A percentile compares a stretch with the other conserved stretches of the same genome.
These are phyloP conservation scores for Cercophora samala DNA, from an alignment of 495 filamentous ascomycete species.

Conservation along the genomic window DNA sequence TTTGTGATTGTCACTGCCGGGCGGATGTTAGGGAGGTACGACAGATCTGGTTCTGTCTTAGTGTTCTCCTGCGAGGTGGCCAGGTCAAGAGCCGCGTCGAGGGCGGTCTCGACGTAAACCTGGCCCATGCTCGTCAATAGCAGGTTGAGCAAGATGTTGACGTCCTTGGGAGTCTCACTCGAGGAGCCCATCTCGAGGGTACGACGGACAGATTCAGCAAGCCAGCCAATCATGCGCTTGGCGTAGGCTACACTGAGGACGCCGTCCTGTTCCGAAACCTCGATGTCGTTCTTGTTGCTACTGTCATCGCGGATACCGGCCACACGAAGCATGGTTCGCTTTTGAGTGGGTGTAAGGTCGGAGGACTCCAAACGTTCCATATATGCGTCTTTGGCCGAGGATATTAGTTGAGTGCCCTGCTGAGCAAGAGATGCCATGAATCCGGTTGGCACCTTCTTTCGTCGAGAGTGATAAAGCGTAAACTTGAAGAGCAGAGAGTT, in stretches of 20 bases:
- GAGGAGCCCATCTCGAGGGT: constrained; percentile 82
- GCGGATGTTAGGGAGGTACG: constrained; percentile 72
- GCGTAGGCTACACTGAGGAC: constrained; percentile 75
- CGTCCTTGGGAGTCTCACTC: constrained; percentile 90
- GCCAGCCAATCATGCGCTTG: constrained; percentile 96
- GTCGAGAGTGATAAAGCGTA: constrained; percentile 81
- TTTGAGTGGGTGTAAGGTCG: constrained; percentile 78
- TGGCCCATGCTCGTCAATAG: constrained; percentile 87
- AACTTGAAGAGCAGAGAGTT: constrained; percentile 93
- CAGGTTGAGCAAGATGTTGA: constrained; percentile 78
- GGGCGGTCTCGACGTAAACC: constrained; percentile 87
- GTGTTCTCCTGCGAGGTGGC: constrained; percentile 69
- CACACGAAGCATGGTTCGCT: constrained; percentile 78
- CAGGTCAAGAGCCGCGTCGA: constrained; percentile 79
- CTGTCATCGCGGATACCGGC: constrained; percentile 63
- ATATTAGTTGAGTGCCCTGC: constrained; percentile 74
- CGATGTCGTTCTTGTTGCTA: constrained; percentile 68
- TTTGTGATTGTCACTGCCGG: constrained; percentile 85
- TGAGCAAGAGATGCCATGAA: constrained; percentile 90
- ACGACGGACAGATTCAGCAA: constrained; percentile 92
- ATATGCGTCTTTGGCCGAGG: constrained; percentile 79
- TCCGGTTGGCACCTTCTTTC: constrained; percentile 77
- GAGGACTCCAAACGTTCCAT: constrained; percentile 80
- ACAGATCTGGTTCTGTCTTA: constrained; percentile 84
- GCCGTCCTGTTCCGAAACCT: constrained; percentile 86